Evolutionary conservation across 768 basidiomycete species (phyloP).

Genomic region (Collybia sp.): DNA sequence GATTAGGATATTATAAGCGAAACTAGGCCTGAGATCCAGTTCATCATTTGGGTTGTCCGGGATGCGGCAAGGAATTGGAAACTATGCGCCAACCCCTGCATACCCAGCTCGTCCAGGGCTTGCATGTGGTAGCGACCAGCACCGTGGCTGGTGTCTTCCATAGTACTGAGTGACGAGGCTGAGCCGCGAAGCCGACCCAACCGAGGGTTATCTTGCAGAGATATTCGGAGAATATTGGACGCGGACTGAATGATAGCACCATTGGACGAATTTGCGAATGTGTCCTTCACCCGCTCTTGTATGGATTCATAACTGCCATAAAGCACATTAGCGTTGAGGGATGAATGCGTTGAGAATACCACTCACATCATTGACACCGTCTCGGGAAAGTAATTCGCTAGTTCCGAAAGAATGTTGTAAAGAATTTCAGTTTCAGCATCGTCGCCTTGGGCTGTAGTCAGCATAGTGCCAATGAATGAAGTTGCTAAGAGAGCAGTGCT

Average conservation of each 20-base stretch:
- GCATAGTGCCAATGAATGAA: constrained; percentile 73
- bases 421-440: constrained; percentile 80
- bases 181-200: constrained; percentile 45
- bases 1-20: constrained; percentile 26
- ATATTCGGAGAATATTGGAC: constrained; percentile 71
- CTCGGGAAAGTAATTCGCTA: constrained; percentile 65
- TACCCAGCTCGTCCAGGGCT: constrained; percentile 65
- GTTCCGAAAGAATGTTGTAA: constrained; percentile 70
- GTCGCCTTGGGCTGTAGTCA: constrained; percentile 71
- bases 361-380: constrained; percentile 70
- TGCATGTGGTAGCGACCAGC: constrained; percentile 48
- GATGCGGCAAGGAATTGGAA: constrained; percentile 61
- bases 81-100: constrained; percentile 71
- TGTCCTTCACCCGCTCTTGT: constrained; percentile 70
- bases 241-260: constrained; percentile 64
- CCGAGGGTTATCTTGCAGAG: constrained; percentile 50
- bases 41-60: constrained; percentile 59
- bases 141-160: constrained; percentile 50
- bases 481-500: constrained; percentile 67
- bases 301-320: constrained; percentile 63
- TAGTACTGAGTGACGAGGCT: constrained; percentile 57
- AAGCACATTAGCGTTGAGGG: constrained; percentile 8
- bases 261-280: constrained; percentile 69
- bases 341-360: constrained; percentile 2
- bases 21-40: constrained; percentile 62